Evolutionary conservation across 345 rosid species (phyloP), one percentile per base, ranked within the genome.

Genomic region (Linum trigynum): DNA sequence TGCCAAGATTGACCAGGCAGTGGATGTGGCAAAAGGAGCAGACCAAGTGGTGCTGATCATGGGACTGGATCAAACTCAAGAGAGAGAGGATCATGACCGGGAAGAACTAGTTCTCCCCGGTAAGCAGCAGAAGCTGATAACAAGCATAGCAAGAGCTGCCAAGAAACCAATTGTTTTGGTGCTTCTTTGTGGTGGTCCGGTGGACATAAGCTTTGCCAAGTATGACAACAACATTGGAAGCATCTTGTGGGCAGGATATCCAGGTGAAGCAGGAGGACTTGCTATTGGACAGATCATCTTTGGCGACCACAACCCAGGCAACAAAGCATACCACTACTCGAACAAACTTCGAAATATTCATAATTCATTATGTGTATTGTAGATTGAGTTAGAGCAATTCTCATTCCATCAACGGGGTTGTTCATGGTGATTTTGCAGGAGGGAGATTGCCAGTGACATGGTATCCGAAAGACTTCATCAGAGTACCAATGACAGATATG

Each of bases 221-320:
- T 5, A 73, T 11, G 83, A 82, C 50, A 55, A 51, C 10, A 84
- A 81, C 12, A 82, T 90, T 14, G 96, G 94, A 62, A 73, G 88
- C 72, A 87, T 92, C 61, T 55, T 92, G 56, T 92, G 98, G 96
- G 98, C 90, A 62, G 97, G 98, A 73, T 92, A 90, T 80, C 98
- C 97, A 0, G 96, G 97, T 43, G 88, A 92, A 79, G 90, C 77
- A 9, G 98, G 97, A 42, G 97, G 91, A 3, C 60, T 45, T 67
- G 97, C 98, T 5, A 79, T 88, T 36, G 84, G 94, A n/a, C 91
- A 92, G 71, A 76, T 90, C 78, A 78, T 92, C 55, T 88, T 87
- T 41, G 98, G 98, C 36, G 90, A 90, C 16, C 91, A 87, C 71
- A 92, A 92, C 68, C 98, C 97, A 38, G 97, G 97, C 87, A 16